These are phyloP conservation scores for Xylaria sp. DNA, from an alignment of 2,329 filamentous ascomycete genomes.

Conservation along the genomic window DNA sequence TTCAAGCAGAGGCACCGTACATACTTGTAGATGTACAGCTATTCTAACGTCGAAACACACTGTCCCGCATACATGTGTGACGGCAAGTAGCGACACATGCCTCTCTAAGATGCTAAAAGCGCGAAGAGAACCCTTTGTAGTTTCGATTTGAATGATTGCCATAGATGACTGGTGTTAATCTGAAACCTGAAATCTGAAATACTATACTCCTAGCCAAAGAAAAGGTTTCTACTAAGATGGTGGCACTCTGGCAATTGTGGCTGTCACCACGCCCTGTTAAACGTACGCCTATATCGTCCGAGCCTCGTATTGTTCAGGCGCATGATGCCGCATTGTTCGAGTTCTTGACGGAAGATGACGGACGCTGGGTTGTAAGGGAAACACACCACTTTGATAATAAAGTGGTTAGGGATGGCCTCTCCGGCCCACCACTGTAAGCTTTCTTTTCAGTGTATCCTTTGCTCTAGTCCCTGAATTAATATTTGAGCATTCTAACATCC, in stretches of 20 bases:
- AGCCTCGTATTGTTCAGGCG: background rate
- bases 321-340: slow-evolving; percentile 10
- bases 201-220: no score
- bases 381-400: slow-evolving; percentile 1
- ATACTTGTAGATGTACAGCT: slow-evolving; percentile 2
- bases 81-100: background rate
- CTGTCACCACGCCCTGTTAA: background rate
- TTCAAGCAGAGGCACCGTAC: background rate
- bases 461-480: background rate
- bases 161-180: background rate
- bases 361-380: background rate
- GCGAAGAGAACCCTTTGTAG: background rate
- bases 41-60: background rate
- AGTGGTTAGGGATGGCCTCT: background rate
- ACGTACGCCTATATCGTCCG: background rate
- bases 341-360: background rate
- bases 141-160: background rate
- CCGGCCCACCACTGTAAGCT: slow-evolving; percentile 14
- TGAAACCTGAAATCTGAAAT: no score
- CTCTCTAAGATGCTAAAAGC: slow-evolving; percentile 2
- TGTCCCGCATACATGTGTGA: background rate
- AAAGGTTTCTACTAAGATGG: background rate
- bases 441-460: background rate
- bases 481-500: background rate
- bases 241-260: slow-evolving; percentile 2